These are phyloP conservation scores for Roridomyces roridus DNA, from an alignment of 768 basidiomycete genomes.

Conservation along the genomic window DNA sequence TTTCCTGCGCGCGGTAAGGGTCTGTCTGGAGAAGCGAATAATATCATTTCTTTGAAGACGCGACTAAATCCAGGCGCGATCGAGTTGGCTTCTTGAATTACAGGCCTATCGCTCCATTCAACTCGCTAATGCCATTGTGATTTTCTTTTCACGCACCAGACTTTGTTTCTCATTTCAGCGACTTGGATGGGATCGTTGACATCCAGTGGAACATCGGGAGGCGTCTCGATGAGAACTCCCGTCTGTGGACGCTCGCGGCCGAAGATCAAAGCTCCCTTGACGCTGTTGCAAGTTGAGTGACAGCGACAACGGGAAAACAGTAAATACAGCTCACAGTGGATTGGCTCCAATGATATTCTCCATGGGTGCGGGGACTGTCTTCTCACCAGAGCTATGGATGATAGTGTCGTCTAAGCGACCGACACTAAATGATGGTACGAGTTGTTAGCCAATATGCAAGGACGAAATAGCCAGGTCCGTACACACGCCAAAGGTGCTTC, in stretches of 20 bases:
- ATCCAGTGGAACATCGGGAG: slow-evolving; percentile 36
- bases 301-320: too few relatives aligned
- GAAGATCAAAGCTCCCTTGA: slow-evolving; percentile 42
- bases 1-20: slow-evolving; percentile 45
- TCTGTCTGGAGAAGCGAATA: slow-evolving; percentile 45
- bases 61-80: slow-evolving; percentile 44
- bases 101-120: slow-evolving; percentile 31
- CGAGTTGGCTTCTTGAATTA: slow-evolving; percentile 49
- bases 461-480: slow-evolving; percentile 7
- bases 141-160: slow-evolving; percentile 40
- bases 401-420: slow-evolving; percentile 40
- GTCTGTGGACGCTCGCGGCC: slow-evolving; percentile 39
- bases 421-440: slow-evolving; percentile 24
- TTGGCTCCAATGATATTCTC: slow-evolving; percentile 25
- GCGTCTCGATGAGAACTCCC: slow-evolving; percentile 39
- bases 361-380: too few relatives aligned
- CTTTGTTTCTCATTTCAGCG: slow-evolving; percentile 35
- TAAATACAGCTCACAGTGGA: slow-evolving; percentile 24
- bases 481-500: slow-evolving; percentile 49
- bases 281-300: background rate
- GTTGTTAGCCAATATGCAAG: background rate
- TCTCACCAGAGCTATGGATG: slow-evolving; percentile 38
- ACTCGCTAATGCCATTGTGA: background rate
- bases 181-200: slow-evolving; percentile 32
- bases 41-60: slow-evolving; percentile 58